phyloP scores from a whole-genome alignment of 192 early-diverging fungal species.

The Backusella circina region DNA sequence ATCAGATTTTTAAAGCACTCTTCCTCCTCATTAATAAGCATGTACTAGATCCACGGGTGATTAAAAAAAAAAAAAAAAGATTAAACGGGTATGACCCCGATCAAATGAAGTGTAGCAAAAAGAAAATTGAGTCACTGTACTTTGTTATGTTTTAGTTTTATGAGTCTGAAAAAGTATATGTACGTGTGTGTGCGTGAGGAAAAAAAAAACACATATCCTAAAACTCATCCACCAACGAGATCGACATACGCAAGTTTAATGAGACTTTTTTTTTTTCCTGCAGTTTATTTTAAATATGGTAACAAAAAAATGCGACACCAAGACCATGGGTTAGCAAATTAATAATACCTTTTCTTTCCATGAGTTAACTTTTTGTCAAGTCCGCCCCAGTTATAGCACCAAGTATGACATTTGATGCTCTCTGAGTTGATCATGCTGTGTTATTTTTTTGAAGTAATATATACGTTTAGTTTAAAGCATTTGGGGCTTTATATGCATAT shows the following conservation, averaged over 20 bases:
- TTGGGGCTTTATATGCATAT: neutral
- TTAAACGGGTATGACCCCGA: neutral
- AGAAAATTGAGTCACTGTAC: neutral
- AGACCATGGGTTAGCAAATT: neutral
- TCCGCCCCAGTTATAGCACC: neutral
- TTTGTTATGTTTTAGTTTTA: neutral
- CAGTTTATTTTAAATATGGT: conserved; percentile 2
- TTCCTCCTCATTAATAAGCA: neutral
- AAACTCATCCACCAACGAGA: conserved; percentile 1
- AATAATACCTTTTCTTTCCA: neutral
- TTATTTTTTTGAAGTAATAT: neutral
- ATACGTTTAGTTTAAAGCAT: neutral
- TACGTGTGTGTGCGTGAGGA: neutral
- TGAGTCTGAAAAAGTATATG: neutral
- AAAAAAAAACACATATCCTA: neutral
- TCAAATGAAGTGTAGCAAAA: neutral
- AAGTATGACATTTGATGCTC: neutral
- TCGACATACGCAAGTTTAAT: neutral
- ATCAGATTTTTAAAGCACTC: neutral
- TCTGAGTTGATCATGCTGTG: neutral
- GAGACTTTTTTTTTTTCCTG: neutral
- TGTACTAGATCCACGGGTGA: neutral
- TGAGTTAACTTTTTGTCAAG: neutral
- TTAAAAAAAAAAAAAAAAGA: neutral
- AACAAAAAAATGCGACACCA: neutral